phyloP scores from a whole-genome alignment of 2,329 filamentous ascomycete genomes.

The Trichophaea hybrida region DNA sequence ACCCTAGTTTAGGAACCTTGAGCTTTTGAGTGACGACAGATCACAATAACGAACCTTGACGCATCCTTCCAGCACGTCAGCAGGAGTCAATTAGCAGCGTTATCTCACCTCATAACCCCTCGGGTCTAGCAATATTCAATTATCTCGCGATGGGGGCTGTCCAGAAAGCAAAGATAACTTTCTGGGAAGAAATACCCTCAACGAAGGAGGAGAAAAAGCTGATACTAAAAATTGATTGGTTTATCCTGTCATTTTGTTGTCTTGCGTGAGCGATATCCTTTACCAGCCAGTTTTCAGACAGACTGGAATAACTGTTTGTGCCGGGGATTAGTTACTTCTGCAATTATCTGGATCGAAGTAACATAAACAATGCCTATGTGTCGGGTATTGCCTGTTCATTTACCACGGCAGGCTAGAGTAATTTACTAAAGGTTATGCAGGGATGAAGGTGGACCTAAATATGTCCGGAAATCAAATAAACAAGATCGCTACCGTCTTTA shows the following conservation, averaged over 20 bases:
- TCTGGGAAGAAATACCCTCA: not conserved
- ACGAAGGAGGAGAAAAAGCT: constrained; percentile 32
- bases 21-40: too few species aligned
- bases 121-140: too few species aligned
- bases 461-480: constrained; percentile 6
- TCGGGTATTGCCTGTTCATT: constrained; percentile 34
- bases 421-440: constrained; percentile 36
- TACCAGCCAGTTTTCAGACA: not conserved
- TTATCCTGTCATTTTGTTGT: constrained; percentile 50
- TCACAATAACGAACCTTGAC: too few species aligned
- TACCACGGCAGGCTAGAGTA: constrained; percentile 39
- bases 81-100: too few species aligned
- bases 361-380: constrained; percentile 42
- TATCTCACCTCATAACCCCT: too few species aligned
- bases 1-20: too few species aligned
- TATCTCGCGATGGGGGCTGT: not conserved
- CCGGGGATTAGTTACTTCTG: constrained; percentile 20
- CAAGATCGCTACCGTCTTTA: constrained; percentile 4
- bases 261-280: constrained; percentile 30
- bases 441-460: constrained; percentile 7
- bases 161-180: not conserved
- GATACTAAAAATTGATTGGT: constrained; percentile 47
- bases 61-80: too few species aligned
- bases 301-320: not conserved
- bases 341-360: constrained; percentile 38